Evolutionary conservation across 192 early-diverging fungal genomes (phyloP).

Genomic region (Spinellus fusiger): DNA sequence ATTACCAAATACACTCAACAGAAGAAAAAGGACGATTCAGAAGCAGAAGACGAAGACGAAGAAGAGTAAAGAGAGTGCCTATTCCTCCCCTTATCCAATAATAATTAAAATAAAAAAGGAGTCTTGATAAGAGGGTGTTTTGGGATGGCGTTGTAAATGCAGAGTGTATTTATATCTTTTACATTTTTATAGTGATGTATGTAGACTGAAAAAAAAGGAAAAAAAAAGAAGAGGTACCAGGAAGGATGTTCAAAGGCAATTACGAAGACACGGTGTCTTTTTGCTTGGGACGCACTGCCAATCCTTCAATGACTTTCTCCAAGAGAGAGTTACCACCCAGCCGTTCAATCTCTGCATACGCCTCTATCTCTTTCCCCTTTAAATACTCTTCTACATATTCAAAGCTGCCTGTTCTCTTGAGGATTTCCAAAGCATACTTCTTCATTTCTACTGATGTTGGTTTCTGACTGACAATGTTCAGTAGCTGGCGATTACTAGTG

Average conservation of each 20-base stretch:
- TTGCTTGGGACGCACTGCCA: too few species aligned
- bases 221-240: too few species aligned
- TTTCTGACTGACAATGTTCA: constrained; percentile 73
- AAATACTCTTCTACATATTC: constrained; percentile 58
- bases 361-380: constrained; percentile 46
- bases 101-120: too few species aligned
- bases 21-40: not conserved
- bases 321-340: constrained; percentile 68
- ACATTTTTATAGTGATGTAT: too few species aligned
- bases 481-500: constrained; percentile 44
- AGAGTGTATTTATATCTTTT: too few species aligned
- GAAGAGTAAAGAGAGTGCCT: not conserved
- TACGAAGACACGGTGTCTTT: too few species aligned
- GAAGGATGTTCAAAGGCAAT: too few species aligned
- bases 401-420: constrained; percentile 61
- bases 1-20: not conserved
- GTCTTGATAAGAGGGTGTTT: too few species aligned
- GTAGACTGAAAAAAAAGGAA: too few species aligned
- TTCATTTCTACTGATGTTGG: constrained; percentile 70
- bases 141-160: too few species aligned
- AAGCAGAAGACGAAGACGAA: not conserved
- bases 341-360: constrained; percentile 44
- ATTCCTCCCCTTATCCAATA: too few species aligned
- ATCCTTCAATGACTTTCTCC: constrained; percentile 39
- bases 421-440: constrained; percentile 67